Conservation (phyloP, 2,329 filamentous ascomycete species). For the Didymella arachidicola region DNA sequence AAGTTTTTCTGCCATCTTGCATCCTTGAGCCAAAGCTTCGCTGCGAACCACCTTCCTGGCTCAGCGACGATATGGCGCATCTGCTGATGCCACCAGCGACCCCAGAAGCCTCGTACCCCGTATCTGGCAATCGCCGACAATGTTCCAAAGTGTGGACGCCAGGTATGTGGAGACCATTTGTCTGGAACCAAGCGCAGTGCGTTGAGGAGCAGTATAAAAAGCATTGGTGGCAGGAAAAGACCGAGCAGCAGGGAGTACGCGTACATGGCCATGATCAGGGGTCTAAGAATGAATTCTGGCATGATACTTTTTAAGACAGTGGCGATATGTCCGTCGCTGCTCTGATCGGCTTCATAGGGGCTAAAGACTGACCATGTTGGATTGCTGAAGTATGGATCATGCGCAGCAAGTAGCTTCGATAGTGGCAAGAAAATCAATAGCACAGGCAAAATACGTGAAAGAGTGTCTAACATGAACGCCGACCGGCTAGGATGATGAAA, state of each 20-base stretch:
- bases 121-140: slow-evolving; percentile 10
- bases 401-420: slow-evolving; percentile 11
- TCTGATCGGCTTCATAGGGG: neutral
- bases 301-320: neutral
- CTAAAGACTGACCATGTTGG: slow-evolving; percentile 3
- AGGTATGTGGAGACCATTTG: slow-evolving; percentile 17
- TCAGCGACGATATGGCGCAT: slow-evolving; percentile 24
- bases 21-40: slow-evolving; percentile 1
- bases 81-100: slow-evolving; percentile 24
- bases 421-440: slow-evolving; percentile 15
- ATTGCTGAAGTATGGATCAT: slow-evolving; percentile 18
- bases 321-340: neutral
- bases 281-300: slow-evolving; percentile 10
- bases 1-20: slow-evolving; percentile 2
- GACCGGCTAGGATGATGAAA: slow-evolving; percentile 1
- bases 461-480: neutral
- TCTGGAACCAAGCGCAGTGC: slow-evolving; percentile 4
- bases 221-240: slow-evolving; percentile 19
- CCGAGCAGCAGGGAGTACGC: slow-evolving; percentile 13
- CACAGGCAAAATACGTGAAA: slow-evolving; percentile 8
- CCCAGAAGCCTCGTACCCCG: slow-evolving; percentile 20
- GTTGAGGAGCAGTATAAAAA: slow-evolving; percentile 10
- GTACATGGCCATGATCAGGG: slow-evolving; percentile 16
- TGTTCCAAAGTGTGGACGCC: slow-evolving; percentile 17
- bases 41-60: slow-evolving; percentile 12